Evolutionary conservation across 2,329 filamentous ascomycete genomes (phyloP), one percentile per base, ranked within the genome.

Genomic region (Fusarium torulosum): DNA sequence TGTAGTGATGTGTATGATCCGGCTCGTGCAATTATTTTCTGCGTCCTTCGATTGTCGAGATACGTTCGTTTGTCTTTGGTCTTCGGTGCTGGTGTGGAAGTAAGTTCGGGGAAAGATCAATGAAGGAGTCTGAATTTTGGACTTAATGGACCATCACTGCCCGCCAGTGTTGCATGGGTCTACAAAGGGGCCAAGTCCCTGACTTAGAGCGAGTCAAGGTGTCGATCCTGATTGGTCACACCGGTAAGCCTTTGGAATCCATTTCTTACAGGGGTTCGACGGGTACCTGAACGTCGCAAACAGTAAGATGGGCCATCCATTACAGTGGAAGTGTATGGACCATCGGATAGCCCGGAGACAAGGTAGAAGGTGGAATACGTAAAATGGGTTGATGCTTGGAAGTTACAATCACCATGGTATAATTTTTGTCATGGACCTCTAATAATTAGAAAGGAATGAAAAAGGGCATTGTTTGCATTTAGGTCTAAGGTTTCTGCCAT

Each of bases 401-500:
- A 52, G 44, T 14, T 19, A 43, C 25, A 49, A 38, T 19, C 20
- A 33, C 27, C 5, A 15, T 7, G 3, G n/a, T 14, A 31, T 29
- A 23, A 8, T 8, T 10, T 31, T 6, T 21, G 14, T 23, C 11
- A 9, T 6, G 13, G 2, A 3, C 25, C 14, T 21, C 29, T 17
- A 6, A 35, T 3, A 25, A 14, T 19, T 19, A 50, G 23, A 46
- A 63, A 51, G 4, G 40, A 51, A 59, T 42, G 19, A 20, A 29
- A 49, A 56, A 59, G 52, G 45, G 53, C 67, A 72, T 58, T 65
- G 62, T 70, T 66, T 67, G 66, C 63, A 54, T 68, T 49, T 67
- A 53, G 49, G 58, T 70, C 71, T 69, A 72, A 69, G 63, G 42
- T 58, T 66, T 41, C 56, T 71, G 56, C 67, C 66, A 67, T 73